These are phyloP conservation scores for Erucastrum elatum DNA, from an alignment of 345 rosid genomes.

Conservation along the genomic window DNA sequence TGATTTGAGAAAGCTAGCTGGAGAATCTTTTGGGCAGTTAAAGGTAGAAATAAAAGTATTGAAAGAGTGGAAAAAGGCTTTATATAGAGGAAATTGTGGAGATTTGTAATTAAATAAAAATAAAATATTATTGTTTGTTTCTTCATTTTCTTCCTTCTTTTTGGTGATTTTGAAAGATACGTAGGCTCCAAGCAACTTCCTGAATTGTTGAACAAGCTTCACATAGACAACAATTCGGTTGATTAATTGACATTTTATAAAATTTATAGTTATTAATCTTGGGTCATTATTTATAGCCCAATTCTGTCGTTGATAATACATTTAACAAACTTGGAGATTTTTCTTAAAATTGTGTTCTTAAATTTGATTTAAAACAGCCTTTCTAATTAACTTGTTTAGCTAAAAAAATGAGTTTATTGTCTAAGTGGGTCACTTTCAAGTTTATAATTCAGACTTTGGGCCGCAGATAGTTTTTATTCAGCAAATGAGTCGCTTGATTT, in stretches of 20 bases:
- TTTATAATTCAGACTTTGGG: no score
- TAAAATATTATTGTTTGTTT: constrained; percentile 9
- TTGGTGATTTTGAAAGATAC: constrained; percentile 54
- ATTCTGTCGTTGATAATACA: background rate
- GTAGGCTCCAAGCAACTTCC: constrained; percentile 76
- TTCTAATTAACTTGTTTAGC: no score
- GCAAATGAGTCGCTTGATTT: no score
- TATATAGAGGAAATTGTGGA: constrained; percentile 63
- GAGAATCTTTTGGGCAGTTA: constrained; percentile 51
- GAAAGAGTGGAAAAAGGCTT: constrained; percentile 36
- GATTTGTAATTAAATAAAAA: constrained; percentile 13
- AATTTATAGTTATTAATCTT: background rate
- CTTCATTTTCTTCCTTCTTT: constrained; percentile 14
- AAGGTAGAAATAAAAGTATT: constrained; percentile 54
- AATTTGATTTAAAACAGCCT: background rate
- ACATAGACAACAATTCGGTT: constrained; percentile 36
- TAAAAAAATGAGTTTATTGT: no score
- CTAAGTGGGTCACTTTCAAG: no score
- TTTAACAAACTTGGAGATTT: no score
- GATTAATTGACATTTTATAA: background rate
- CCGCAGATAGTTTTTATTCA: no score
- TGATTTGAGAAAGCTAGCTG: constrained; percentile 36
- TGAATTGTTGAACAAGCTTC: constrained; percentile 54
- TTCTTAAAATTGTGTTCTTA: no score
- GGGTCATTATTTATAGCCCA: background rate